Evolutionary conservation across 2,329 filamentous ascomycete species (phyloP).

Genomic region (Penicillium sumatraense): DNA sequence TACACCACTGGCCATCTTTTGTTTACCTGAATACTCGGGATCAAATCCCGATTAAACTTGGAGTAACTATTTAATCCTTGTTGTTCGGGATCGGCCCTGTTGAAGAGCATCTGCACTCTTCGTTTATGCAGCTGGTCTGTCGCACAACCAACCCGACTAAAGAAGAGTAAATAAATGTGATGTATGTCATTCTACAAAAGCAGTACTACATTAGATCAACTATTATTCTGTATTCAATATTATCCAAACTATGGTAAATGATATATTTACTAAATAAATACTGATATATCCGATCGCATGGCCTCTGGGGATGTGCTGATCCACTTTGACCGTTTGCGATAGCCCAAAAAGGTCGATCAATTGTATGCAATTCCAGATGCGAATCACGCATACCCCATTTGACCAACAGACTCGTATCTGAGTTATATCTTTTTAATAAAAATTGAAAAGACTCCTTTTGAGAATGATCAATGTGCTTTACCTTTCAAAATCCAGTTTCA

Average conservation of each 20-base stretch:
- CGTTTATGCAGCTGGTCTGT: background rate
- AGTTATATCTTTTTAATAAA: background rate
- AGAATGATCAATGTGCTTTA: too few species aligned
- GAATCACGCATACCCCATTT: background rate
- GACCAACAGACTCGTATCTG: background rate
- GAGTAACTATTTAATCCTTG: too few species aligned
- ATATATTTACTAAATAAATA: background rate
- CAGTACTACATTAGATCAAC: too few species aligned
- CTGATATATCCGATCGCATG: background rate
- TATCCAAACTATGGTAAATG: too few species aligned
- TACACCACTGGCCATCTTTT: too few species aligned
- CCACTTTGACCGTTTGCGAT: slow-evolving; percentile 13
- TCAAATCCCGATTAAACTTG: too few species aligned
- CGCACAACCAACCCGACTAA: background rate
- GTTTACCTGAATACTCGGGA: too few species aligned
- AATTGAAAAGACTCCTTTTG: background rate
- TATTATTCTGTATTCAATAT: too few species aligned
- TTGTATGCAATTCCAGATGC: background rate
- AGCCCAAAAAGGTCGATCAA: background rate
- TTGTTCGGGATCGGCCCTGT: background rate
- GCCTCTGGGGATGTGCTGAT: background rate
- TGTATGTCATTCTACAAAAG: too few species aligned
- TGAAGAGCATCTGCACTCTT: background rate
- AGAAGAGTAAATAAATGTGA: too few species aligned
- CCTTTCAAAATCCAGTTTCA: background rate